These are phyloP conservation scores for Gastrolobium bilobum DNA, from an alignment of 306 rosid genomes.

Conservation along the genomic window DNA sequence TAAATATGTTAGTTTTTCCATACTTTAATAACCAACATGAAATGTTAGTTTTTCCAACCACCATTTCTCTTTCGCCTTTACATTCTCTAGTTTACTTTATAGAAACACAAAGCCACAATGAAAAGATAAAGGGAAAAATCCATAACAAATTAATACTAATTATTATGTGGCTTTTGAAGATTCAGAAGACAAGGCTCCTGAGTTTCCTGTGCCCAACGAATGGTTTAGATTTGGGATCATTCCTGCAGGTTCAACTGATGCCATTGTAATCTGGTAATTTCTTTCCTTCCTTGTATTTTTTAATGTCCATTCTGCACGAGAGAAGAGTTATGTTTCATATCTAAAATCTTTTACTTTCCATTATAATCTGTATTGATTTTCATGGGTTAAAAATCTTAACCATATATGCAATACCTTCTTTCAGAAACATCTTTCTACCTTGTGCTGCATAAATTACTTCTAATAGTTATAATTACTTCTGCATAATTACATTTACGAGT, in stretches of 20 bases:
- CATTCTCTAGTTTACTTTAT: constrained; percentile 38
- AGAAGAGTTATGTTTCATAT: constrained; percentile 27
- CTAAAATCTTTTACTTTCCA: neutral
- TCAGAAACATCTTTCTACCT: neutral
- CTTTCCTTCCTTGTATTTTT: constrained; percentile 34
- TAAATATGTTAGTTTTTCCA: constrained; percentile 44
- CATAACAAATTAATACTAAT: constrained; percentile 39
- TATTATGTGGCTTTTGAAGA: constrained; percentile 53
- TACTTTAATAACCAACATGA: constrained; percentile 11
- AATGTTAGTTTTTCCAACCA: constrained; percentile 39
- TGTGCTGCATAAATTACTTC: constrained; percentile 8
- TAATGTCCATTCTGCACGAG: constrained; percentile 23
- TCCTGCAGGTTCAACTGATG: constrained; percentile 98
- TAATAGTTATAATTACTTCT: neutral
- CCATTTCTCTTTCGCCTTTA: constrained; percentile 17
- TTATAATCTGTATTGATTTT: constrained; percentile 18
- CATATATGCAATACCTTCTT: neutral
- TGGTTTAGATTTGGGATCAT: constrained; percentile 89
- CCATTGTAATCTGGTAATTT: constrained; percentile 90
- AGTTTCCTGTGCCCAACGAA: constrained; percentile 64
- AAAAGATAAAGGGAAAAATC: neutral
- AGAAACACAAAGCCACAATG: neutral
- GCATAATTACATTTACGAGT: too few species aligned
- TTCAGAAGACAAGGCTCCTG: constrained; percentile 67
- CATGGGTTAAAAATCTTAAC: constrained; percentile 8